These are phyloP conservation scores for Hamigera avellanea DNA, from an alignment of 495 filamentous ascomycete species.

Conservation along the genomic window DNA sequence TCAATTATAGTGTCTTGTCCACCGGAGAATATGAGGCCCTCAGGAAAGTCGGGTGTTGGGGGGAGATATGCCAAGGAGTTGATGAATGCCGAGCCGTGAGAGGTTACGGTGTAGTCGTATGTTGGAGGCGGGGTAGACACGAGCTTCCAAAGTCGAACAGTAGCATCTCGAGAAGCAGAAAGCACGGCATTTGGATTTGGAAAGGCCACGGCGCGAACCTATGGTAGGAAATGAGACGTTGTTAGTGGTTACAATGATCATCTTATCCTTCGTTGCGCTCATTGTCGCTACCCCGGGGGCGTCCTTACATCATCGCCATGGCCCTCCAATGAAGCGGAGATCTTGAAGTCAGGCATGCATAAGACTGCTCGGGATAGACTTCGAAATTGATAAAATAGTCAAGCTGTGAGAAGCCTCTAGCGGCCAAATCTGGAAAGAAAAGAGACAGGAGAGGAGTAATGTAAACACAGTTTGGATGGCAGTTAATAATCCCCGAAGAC, in stretches of 20 bases:
- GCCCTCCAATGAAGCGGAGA: conserved; percentile 68
- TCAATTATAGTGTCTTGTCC: conserved; percentile 91
- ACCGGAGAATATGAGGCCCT: conserved; percentile 76
- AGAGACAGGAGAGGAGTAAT: neutral
- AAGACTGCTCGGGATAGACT: conserved; percentile 5
- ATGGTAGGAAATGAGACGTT: conserved; percentile 4
- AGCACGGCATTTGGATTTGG: conserved; percentile 59
- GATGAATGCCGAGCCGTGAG: conserved; percentile 69
- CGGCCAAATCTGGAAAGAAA: neutral
- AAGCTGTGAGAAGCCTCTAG: too few relatives aligned
- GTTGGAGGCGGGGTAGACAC: conserved; percentile 50
- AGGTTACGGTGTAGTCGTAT: conserved; percentile 65
- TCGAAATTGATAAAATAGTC: too few relatives aligned
- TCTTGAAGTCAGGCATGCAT: conserved; percentile 60
- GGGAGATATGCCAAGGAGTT: conserved; percentile 71
- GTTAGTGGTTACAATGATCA: conserved; percentile 6
- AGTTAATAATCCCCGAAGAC: neutral
- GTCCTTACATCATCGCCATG: conserved; percentile 73
- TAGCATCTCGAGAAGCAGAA: conserved; percentile 84
- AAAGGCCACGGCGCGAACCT: conserved; percentile 87
- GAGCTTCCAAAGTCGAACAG: conserved; percentile 76
- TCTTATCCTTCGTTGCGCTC: conserved; percentile 5
- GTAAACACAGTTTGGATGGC: neutral
- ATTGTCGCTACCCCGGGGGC: conserved; percentile 4
- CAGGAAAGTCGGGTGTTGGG: conserved; percentile 55